These are phyloP conservation scores for Pseudognaphalium luteoalbum DNA, from an alignment of 129 eudicot genomes.

Conservation along the genomic window DNA sequence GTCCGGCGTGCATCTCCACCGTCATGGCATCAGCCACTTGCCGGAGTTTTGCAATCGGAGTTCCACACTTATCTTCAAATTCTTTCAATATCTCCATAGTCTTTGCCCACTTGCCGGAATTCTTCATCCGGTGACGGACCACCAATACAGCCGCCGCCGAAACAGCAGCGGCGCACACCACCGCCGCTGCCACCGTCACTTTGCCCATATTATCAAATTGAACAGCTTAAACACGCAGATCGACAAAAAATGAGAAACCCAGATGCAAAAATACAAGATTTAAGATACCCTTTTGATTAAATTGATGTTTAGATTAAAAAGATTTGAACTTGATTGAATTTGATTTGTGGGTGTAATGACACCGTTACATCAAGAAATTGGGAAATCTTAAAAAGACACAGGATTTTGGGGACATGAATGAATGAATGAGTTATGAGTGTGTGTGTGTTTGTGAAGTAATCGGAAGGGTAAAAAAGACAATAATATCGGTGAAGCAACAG, in stretches of 20 bases:
- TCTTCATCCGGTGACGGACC: conserved; percentile 67
- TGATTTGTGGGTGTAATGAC: neutral
- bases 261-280: conserved; percentile 5
- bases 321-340: conserved; percentile 32
- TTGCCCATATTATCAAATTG: conserved; percentile 56
- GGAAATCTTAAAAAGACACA: conserved; percentile 1
- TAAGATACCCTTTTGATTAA: conserved; percentile 1
- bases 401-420: conserved; percentile 1
- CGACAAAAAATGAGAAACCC: neutral
- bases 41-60: conserved; percentile 63
- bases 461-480: neutral
- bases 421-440: too few species aligned
- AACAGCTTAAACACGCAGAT: conserved; percentile 13
- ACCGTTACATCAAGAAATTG: neutral
- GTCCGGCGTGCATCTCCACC: conserved; percentile 99
- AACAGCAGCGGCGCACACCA: conserved; percentile 76
- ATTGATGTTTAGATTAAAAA: conserved; percentile 9
- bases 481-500: conserved; percentile 22
- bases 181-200: conserved; percentile 68
- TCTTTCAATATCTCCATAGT: conserved; percentile 69
- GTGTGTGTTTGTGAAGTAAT: neutral
- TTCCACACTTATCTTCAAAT: conserved; percentile 65
- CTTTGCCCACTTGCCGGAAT: conserved; percentile 63
- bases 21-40: conserved; percentile 96
- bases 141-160: conserved; percentile 75